Base-by-base conservation (phyloP, 2,329 filamentous ascomycete genomes). In the Rutstroemia sydowiana region DNA sequence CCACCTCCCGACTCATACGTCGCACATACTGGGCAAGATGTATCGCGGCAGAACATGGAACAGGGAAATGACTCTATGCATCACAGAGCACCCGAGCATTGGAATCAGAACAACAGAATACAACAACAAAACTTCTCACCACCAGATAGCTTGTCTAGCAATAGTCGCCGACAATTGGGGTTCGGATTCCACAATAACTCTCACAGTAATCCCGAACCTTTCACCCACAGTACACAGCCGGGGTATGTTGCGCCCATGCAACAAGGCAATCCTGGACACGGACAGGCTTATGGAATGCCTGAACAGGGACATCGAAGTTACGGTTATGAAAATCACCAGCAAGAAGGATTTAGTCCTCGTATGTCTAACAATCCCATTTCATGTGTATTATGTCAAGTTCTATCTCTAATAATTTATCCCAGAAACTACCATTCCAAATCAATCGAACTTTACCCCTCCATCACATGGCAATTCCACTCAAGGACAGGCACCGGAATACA, bases 381-480 rank as follows among this genome's bases (percentile, higher is more conserved):
- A 20, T 9, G 21, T n/a, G n/a, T 9, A 16, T 39, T 18, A 9
- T 9, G 16, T 16, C 36, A 5, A 18, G n/a, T 8, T 39, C 4
- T 26, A 8, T 26, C 9, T 18, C 34, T 37, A 40, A 45, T 37
- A 40, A 45, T 13, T 30, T 31, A 10, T 26, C 14, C 21, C 23
- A 51, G 48, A 13, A 51, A 46, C 48, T 26, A 51, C 48, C 3
- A 28, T 51, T 9, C 41, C 48, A 18, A 51, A 51, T 20, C 41
- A 37, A 32, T 40, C 48, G 23, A 51, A 32, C 14, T 51, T 51
- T 10, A 51, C 48, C n/a, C 48, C 48, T 37, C 21, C 44, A 46
- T 51, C 48, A n/a, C 48, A 51, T 51, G 48, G 48, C 16, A 51
- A 46, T 46, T 46, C 48, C n/a, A 39, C 41, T 32, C 48, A 42